Base-by-base conservation (phyloP, 2,329 filamentous ascomycete genomes). In the Trichophyton mentagrophytes region DNA sequence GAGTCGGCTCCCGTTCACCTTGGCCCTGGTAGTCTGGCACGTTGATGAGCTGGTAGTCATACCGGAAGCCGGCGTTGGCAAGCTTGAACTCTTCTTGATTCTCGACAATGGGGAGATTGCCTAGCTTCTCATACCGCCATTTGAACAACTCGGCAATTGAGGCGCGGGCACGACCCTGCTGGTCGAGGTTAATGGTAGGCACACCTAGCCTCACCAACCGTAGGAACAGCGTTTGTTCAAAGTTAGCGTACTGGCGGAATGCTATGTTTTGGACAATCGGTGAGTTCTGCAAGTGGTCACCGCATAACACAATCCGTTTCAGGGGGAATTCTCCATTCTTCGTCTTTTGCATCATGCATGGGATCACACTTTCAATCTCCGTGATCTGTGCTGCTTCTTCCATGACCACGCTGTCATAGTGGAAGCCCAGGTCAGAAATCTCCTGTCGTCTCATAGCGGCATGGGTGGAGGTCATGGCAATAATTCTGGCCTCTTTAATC, bases 381-480 rank as follows among this genome's bases (percentile, higher is more conserved):
- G 92, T 99, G 69, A 99, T 92, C 70, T 99, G 93, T 11, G 93
- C 93, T 3, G 93, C 92, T 79, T 99, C 93, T 77, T 99, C 93
- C 88, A 99, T 96, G 59, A 99, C 82, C 11, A 99, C 88, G 65
- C 96, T 99, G 77, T 97, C 91, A 69, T 99, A 99, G 67, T 90
- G 89, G 75, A 99, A 99, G 15, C 91, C 91, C n/a, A 97, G 81
- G 15, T 83, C 81, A 0, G 90, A 87, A 67, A 99, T 97, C 68
- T 97, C 92, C 64, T 89, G 85, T 64, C 92, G 82, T 63, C 90
- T 85, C 82, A 99, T 99, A 1, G 93, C 93, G 3, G 93, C 95
- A 73, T 99, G 93, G 0, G 95, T 99, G 3, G 91, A 95, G 17
- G 93, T 99, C 95, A 99, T 99, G 61, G 93, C 95, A 65, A 99